Evolutionary conservation across 768 basidiomycete species (phyloP).

Genomic region (Paxillus involutus): DNA sequence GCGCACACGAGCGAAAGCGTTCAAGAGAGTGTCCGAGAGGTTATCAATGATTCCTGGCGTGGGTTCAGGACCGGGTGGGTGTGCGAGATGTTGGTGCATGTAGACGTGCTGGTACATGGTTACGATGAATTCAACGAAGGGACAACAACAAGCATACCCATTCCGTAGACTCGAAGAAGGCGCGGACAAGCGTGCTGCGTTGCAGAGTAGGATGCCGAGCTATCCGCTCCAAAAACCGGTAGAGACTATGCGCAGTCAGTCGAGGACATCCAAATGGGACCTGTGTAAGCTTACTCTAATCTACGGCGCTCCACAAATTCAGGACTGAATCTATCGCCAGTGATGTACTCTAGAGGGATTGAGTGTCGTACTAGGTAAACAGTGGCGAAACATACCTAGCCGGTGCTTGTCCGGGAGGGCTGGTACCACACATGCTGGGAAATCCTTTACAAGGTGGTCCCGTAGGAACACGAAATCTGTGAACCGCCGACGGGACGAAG

Average conservation of each 20-base stretch:
- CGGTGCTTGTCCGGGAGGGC: slow-evolving; percentile 96
- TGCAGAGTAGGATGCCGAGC: slow-evolving; percentile 94
- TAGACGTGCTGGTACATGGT: slow-evolving; percentile 70
- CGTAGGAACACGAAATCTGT: slow-evolving; percentile 96
- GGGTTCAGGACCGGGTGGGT: slow-evolving; percentile 85
- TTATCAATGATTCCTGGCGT: slow-evolving; percentile 86
- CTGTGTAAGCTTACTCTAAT: slow-evolving; percentile 62
- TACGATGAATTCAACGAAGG: slow-evolving; percentile 4
- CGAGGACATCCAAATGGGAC: neutral
- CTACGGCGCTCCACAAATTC: slow-evolving; percentile 96
- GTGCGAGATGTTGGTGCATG: slow-evolving; percentile 95
- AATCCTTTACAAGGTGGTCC: slow-evolving; percentile 85
- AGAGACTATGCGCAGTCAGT: slow-evolving; percentile 54
- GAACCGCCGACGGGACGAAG: slow-evolving; percentile 84
- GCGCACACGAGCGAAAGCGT: slow-evolving; percentile 92
- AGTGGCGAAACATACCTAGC: slow-evolving; percentile 60
- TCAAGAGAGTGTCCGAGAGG: slow-evolving; percentile 92
- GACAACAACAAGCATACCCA: slow-evolving; percentile 62
- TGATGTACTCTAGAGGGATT: slow-evolving; percentile 78
- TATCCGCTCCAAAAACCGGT: slow-evolving; percentile 88
- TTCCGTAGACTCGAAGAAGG: slow-evolving; percentile 97
- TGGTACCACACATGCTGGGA: slow-evolving; percentile 97
- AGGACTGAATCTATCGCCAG: slow-evolving; percentile 94
- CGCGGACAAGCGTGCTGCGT: slow-evolving; percentile 84
- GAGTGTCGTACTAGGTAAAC: neutral